These are phyloP conservation scores for Citrus inodora DNA, from an alignment of 345 rosid genomes.

Conservation along the genomic window DNA sequence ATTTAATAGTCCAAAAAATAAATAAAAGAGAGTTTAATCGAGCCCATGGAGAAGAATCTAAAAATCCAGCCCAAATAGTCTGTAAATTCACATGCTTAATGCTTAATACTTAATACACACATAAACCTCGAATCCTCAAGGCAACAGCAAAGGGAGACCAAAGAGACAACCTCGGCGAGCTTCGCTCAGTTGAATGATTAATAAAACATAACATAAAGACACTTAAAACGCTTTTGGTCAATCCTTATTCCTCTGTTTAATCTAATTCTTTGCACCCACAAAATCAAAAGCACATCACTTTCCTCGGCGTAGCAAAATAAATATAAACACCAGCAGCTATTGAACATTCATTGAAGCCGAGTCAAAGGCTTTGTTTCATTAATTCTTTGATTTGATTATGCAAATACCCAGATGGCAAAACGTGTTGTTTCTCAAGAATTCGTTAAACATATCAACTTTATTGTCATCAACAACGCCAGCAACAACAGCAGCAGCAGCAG, in stretches of 20 bases:
- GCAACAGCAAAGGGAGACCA: not conserved
- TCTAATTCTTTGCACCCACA: not conserved
- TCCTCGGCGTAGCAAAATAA: not conserved
- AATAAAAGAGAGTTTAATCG: no score
- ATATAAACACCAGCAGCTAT: no score
- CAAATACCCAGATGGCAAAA: conserved; percentile 55
- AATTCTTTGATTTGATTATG: conserved; percentile 26
- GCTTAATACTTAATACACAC: no score
- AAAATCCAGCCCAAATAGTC: not conserved
- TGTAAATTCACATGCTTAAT: not conserved
- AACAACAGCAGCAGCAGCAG: conserved; percentile 8
- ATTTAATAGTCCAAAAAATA: no score
- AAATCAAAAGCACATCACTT: not conserved
- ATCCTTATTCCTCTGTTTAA: not conserved
- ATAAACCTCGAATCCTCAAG: not conserved
- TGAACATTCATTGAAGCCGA: not conserved
- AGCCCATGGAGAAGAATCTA: not conserved
- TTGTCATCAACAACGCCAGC: conserved; percentile 1
- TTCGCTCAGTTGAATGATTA: not conserved
- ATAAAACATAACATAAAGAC: not conserved
- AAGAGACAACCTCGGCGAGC: not conserved
- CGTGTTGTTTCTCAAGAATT: conserved; percentile 27
- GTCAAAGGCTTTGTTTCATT: not conserved
- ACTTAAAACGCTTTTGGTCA: not conserved
- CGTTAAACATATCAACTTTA: conserved; percentile 19